Conservation (phyloP, 2,329 filamentous ascomycete species). For the Trichoderma citrinoviride region DNA sequence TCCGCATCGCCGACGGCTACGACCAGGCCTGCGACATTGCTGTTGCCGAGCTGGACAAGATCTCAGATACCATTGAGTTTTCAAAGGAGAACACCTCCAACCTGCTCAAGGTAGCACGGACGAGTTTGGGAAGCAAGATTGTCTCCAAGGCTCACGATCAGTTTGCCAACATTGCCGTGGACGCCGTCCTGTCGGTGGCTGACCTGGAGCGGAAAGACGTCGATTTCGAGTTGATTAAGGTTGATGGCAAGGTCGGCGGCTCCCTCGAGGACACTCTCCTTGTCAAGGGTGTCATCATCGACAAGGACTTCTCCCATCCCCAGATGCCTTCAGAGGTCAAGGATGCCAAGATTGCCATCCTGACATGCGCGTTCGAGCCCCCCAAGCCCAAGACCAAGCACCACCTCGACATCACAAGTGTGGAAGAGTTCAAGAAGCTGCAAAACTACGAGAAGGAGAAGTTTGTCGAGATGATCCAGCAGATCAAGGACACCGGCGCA, state of each 20-base stretch:
- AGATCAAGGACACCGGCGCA: slow-evolving; percentile 95
- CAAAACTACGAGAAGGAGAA: slow-evolving; percentile 95
- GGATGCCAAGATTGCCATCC: slow-evolving; percentile 94
- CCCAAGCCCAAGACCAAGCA: slow-evolving; percentile 99
- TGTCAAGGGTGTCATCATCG: slow-evolving; percentile 96
- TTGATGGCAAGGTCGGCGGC: slow-evolving; percentile 96
- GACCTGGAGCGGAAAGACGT: slow-evolving; percentile 96
- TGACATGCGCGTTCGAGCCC: slow-evolving; percentile 97
- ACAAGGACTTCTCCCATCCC: slow-evolving; percentile 99
- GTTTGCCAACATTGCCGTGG: slow-evolving; percentile 94
- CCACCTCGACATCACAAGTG: slow-evolving; percentile 93
- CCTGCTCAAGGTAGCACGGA: slow-evolving; percentile 91
- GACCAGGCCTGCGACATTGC: slow-evolving; percentile 97
- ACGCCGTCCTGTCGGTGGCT: slow-evolving; percentile 93
- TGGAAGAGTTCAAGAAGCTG: slow-evolving; percentile 97
- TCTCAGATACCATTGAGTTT: slow-evolving; percentile 89
- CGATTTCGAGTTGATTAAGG: slow-evolving; percentile 98
- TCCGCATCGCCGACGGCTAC: slow-evolving; percentile 96
- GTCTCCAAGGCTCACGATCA: slow-evolving; percentile 98
- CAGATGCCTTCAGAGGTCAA: slow-evolving; percentile 96
- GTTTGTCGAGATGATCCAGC: slow-evolving; percentile 97
- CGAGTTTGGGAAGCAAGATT: slow-evolving; percentile 96
- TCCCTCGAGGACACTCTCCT: slow-evolving; percentile 88
- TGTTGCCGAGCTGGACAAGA: slow-evolving; percentile 84
- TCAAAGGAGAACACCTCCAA: slow-evolving; percentile 76